These are phyloP conservation scores for Emmonsia crescens DNA, from an alignment of 2,329 filamentous ascomycete genomes.

Conservation along the genomic window DNA sequence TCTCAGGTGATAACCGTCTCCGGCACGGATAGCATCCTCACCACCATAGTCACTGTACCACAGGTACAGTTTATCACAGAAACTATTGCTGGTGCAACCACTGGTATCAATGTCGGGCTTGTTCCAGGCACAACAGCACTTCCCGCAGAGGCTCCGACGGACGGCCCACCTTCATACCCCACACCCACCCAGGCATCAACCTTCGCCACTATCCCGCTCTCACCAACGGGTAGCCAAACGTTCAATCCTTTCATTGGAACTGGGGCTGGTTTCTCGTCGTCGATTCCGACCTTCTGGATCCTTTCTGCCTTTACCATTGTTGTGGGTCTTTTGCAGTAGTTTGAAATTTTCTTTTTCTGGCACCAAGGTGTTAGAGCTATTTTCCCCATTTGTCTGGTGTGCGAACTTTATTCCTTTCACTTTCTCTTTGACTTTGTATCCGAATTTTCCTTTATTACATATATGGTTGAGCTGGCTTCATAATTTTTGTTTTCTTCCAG, in stretches of 20 bases:
- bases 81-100: constrained; percentile 15
- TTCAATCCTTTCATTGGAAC: constrained; percentile 9
- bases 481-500: background rate
- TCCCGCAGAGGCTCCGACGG: constrained; percentile 8
- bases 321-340: constrained; percentile 9
- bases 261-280: constrained; percentile 11
- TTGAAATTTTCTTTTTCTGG: background rate
- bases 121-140: constrained; percentile 17
- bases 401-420: background rate
- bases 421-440: background rate
- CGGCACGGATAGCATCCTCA: constrained; percentile 14
- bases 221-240: constrained; percentile 6
- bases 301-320: constrained; percentile 6
- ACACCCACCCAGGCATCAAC: constrained; percentile 8
- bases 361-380: background rate
- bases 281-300: constrained; percentile 7
- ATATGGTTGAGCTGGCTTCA: background rate
- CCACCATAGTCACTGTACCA: constrained; percentile 35
- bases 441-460: background rate
- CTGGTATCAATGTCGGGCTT: constrained; percentile 22
- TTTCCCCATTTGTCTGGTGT: background rate
- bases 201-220: constrained; percentile 13
- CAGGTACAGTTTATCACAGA: constrained; percentile 33
- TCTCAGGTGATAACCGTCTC: constrained; percentile 19
- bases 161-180: constrained; percentile 13